Evolutionary conservation across 495 filamentous ascomycete genomes (phyloP).

Genomic region (Arthonia radiata): DNA sequence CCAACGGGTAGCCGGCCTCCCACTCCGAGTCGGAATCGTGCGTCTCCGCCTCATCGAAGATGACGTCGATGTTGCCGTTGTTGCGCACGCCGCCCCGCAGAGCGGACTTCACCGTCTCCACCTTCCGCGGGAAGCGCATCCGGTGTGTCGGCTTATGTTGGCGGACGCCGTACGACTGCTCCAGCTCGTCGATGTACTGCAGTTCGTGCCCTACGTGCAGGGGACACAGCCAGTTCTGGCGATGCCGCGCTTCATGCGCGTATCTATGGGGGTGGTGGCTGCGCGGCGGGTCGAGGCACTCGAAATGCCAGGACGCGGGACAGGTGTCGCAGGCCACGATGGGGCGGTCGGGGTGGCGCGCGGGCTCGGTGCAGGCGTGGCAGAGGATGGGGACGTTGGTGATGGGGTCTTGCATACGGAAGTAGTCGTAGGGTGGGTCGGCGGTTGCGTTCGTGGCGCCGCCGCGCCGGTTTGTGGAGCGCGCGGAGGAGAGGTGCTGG

Average conservation of each 20-base stretch:
- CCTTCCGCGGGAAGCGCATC: constrained; percentile 29
- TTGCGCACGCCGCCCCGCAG: constrained; percentile 37
- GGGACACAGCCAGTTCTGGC: constrained; percentile 68
- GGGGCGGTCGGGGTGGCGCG: constrained; percentile 2
- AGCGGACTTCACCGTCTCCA: constrained; percentile 18
- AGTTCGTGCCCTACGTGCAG: constrained; percentile 49
- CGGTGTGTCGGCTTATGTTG: constrained; percentile 10
- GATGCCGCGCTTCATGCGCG: constrained; percentile 16
- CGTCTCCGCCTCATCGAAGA: constrained; percentile 23
- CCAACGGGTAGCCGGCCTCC: constrained; percentile 17
- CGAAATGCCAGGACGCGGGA: constrained; percentile 60
- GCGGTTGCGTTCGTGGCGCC: constrained; percentile 4
- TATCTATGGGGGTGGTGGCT: constrained; percentile 39
- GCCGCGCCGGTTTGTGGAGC: too few species aligned
- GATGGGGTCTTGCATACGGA: constrained; percentile 21
- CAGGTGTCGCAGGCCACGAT: constrained; percentile 37
- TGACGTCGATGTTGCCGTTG: constrained; percentile 54
- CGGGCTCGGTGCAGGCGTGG: constrained; percentile 5
- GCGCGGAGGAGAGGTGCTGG: too few species aligned
- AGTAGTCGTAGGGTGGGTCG: constrained; percentile 6
- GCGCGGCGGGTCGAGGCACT: constrained; percentile 70
- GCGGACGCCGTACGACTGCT: constrained; percentile 3
- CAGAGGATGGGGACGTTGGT: constrained; percentile 30
- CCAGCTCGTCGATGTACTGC: constrained; percentile 14
- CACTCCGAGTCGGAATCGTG: constrained; percentile 30